Evolutionary conservation across 2,329 filamentous ascomycete species (phyloP), one percentile per base, ranked within the genome.

Genomic region (Xylaria hypoxylon): DNA sequence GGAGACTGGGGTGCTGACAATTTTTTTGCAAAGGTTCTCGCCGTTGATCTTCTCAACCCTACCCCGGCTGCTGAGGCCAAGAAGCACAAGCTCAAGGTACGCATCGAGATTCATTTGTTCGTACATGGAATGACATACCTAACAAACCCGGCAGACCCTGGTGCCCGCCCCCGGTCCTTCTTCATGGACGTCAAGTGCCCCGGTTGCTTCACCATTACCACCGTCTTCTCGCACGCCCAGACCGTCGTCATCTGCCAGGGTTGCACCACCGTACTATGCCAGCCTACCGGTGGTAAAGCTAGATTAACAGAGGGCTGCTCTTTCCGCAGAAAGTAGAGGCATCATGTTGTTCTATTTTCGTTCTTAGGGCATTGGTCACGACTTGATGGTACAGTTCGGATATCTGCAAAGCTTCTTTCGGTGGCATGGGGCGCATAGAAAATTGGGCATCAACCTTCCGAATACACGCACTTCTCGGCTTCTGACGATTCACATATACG

Each of bases 171-270:
- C 80, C 93, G 96, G 84, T 98, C 95, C 77, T 99, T 98, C 92
- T 99, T 99, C 93, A 99, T 99, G 96, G 96, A 99, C 83, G 96
- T 99, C 89, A 99, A 99, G 92, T 99, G 96, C 92, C 96, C 96
- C 83, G 96, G 96, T 80, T 99, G 96, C 93, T 99, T 98, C 92
- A 97, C 94, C 85, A 99, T 99, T 90, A 99, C 96, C 84, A 99
- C 96, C 84, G 96, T 99, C 86, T 99, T 98, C 93, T 98, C 95
- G 73, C 96, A 99, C 90, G 96, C 96, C 84, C 96, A 99, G 90
- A 99, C 96, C 83, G 96, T 99, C 83, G 96, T 99, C 85, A 96
- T 98, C 89, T 99, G 96, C 92, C 94, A 94, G 81, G 96, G 96
- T 80, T 99, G 96, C 93, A 97, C 95, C 80, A 97, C 96, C 79